Evolutionary conservation across 441 rosid genomes (phyloP), one percentile per base, ranked within the genome.

Genomic region (Arabidopsis hybrid): DNA sequence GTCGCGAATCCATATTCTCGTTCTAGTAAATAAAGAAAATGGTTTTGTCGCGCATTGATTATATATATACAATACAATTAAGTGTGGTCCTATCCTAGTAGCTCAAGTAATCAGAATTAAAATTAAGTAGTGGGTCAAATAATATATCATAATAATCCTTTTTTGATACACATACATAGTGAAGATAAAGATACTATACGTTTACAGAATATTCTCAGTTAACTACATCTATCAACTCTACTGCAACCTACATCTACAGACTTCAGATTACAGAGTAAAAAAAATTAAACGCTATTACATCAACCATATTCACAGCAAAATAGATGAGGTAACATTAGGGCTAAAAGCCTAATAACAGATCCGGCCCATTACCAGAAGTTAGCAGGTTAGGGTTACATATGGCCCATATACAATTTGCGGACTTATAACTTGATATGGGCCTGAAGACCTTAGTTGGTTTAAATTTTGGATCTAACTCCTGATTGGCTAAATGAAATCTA

Each of bases 1-100:
- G 46, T 14, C 71, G 29, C 32, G 2, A 46, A 42, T 35, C 42
- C 31, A 43, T 45, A 46, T n/a, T 69, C 39, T 68, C 29, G 13
- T 52, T 60, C 13, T 14, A 53, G 49, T 43, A 5, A 39, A 13
- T 2, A 31, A 42, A 31, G 2, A 39, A 36, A 4, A 21, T 12
- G 32, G 10, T 31, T 17, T 73, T 67, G 73, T 67, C 67, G 57
- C 43, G 13, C 32, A 67, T 13, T 67, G 47, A 50, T 57, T 14
- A 39, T 52, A 39, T 0, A n/a, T 10, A 3, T 9, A 9, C 10
- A 39, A 3, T 12, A 40, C 4, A 40, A 40, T 3, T 3, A 10
- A 40, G 16, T 63, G 71, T 69, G 75, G 79, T 76, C 75, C 79
- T 39, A 57, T 17, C 3, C 6, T n/a, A 5, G 4, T 46, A n/a